Evolutionary conservation across 768 basidiomycete genomes (phyloP).

Genomic region (Phlegmacium glaucopus): DNA sequence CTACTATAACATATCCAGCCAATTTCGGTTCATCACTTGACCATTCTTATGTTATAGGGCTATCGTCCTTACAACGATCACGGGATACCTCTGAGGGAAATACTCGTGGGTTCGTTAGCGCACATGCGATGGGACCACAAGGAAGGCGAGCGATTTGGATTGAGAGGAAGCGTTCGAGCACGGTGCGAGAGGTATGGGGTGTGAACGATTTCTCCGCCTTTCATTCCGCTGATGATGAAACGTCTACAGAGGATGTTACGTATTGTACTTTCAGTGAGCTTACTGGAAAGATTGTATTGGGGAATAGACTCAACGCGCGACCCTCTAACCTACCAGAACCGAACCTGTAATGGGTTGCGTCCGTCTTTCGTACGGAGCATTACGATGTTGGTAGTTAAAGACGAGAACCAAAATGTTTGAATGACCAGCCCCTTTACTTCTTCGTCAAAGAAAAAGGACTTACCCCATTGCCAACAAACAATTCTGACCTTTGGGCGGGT

Average conservation of each 20-base stretch:
- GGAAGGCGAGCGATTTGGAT: slow-evolving; percentile 56
- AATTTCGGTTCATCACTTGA: not conserved
- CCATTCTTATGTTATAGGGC: not conserved
- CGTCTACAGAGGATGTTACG: slow-evolving; percentile 38
- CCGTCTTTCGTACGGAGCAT: slow-evolving; percentile 23
- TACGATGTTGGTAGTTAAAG: slow-evolving; percentile 19
- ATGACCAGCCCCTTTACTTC: not conserved
- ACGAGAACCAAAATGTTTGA: not conserved
- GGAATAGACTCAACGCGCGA: slow-evolving; percentile 26
- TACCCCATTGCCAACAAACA: slow-evolving; percentile 58
- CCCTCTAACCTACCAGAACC: slow-evolving; percentile 11
- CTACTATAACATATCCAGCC: not conserved
- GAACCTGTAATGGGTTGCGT: slow-evolving; percentile 16
- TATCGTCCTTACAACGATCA: slow-evolving; percentile 1
- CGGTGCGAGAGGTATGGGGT: slow-evolving; percentile 43
- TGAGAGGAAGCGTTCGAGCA: slow-evolving; percentile 42
- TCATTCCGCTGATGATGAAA: too few species aligned
- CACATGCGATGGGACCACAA: slow-evolving; percentile 44
- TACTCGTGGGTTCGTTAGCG: slow-evolving; percentile 46
- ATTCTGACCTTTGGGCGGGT: slow-evolving; percentile 46
- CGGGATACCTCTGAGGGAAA: slow-evolving; percentile 1
- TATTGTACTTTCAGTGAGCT: slow-evolving; percentile 45
- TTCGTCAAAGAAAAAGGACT: slow-evolving; percentile 16
- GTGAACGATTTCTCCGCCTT: not conserved
- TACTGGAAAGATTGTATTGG: slow-evolving; percentile 39